Evolutionary conservation across 176 grass and related monocot species (phyloP).

Genomic region (Hordeum marinum): DNA sequence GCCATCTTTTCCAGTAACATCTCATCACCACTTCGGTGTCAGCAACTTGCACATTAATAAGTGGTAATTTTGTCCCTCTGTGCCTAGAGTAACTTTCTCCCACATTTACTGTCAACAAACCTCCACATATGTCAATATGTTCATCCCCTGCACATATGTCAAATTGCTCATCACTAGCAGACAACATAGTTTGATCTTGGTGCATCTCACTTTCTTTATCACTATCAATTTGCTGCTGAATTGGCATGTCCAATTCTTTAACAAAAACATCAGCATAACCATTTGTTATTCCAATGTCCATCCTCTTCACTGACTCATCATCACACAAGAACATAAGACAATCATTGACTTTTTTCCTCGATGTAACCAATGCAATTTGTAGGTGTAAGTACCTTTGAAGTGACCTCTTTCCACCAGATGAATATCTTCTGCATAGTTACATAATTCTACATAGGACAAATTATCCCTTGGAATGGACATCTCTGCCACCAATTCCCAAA

Average conservation of each 20-base stretch:
- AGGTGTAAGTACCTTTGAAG: background rate
- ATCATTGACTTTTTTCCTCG: background rate
- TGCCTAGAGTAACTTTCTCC: too few species aligned
- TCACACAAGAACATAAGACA: background rate
- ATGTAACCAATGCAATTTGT: background rate
- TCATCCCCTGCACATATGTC: too few species aligned
- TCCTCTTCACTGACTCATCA: background rate
- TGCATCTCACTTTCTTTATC: background rate
- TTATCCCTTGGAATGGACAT: background rate
- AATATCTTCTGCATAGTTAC: background rate
- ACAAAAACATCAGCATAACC: background rate
- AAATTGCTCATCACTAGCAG: too few species aligned
- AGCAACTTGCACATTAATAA: too few species aligned
- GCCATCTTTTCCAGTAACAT: too few species aligned
- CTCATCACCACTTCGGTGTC: too few species aligned
- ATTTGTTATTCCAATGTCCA: background rate
- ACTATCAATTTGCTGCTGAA: background rate
- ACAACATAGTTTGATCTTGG: too few species aligned
- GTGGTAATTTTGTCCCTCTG: too few species aligned
- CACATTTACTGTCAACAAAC: too few species aligned
- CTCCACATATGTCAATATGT: too few species aligned
- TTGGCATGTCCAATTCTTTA: background rate
- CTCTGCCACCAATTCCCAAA: background rate
- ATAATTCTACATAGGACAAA: background rate
- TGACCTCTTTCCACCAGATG: background rate